Base-by-base conservation (phyloP, 106 monocot genomes). In the Alisma plantagoaquatica region DNA sequence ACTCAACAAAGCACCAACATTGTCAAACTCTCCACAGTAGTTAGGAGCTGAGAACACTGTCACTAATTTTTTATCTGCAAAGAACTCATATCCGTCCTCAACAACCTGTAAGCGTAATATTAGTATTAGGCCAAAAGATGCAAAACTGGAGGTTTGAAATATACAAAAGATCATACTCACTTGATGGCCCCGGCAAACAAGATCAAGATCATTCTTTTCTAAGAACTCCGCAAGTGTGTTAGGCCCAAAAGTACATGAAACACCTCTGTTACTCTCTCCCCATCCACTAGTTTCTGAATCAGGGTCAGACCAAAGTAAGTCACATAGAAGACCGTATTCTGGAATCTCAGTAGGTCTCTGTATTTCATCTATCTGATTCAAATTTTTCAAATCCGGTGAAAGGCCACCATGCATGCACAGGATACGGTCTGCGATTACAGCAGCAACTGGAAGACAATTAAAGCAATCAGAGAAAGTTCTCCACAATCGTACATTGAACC, bases 21-120 rank as follows among this genome's bases (percentile, higher is more conserved):
- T 66, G n/a, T 66, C 66, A 26, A 66, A 66, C 56, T 66, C 66
- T 22, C 66, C 66, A 23, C 66, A 66, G 31, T 66, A 66, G 54
- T 66, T 66, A 6, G 66, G 66, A 42, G 64, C 64, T 26, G 64
- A 65, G 29, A 65, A 65, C 22, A 65, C 19, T 25, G 64, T 65
- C 0, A 65, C 64, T 29, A 65, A 27, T 31, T 23, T 65, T 28
- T 43, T 53, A 14, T 65, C 28, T 4, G 43, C 64, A 43, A 65
- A 65, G 44, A 65, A 65, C 44, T 65, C 54, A 23, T 65, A 65
- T 25, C 64, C 64, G 31, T 65, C 64, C 38, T 65, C 54, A 31
- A 65, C 64, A 53, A 65, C 64, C 64, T 65, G 53, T 5, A 42
- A 44, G 14, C 20, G 22, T 31, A 49, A 51, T n/a, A n/a, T n/a